These are phyloP conservation scores for Centella asiatica DNA, from an alignment of 129 eudicot species.

Conservation along the genomic window DNA sequence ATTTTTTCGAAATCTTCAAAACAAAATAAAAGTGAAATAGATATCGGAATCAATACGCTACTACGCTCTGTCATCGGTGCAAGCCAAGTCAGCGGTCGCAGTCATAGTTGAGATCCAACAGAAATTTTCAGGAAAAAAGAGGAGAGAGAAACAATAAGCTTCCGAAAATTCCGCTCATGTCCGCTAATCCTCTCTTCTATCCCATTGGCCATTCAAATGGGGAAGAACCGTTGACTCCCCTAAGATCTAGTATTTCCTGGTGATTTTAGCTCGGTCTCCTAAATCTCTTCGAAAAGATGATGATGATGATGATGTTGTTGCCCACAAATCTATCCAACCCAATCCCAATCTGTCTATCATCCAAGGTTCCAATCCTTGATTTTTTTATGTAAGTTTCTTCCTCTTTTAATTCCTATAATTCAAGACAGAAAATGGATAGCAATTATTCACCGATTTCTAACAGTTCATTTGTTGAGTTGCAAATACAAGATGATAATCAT, in stretches of 20 bases:
- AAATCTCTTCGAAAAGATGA: neutral
- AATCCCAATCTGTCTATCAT: constrained; percentile 10
- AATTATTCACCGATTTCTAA: constrained; percentile 48
- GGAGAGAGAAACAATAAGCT: neutral
- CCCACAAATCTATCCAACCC: neutral
- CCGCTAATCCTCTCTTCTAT: neutral
- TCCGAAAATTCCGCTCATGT: neutral
- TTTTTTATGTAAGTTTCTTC: constrained; percentile 10
- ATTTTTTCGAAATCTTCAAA: too few relatives aligned
- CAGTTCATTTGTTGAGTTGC: constrained; percentile 43
- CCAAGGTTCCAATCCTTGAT: constrained; percentile 10
- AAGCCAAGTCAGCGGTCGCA: too few relatives aligned
- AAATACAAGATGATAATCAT: constrained; percentile 26
- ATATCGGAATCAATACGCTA: too few relatives aligned
- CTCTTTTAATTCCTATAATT: neutral
- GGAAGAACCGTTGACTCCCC: constrained; percentile 5
- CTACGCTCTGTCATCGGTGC: too few relatives aligned
- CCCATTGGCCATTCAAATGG: neutral
- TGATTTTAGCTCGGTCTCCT: neutral
- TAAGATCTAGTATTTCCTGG: constrained; percentile 1
- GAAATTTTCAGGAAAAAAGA: too few relatives aligned
- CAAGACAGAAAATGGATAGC: constrained; percentile 32
- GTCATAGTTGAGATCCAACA: too few relatives aligned
- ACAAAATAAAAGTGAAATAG: too few relatives aligned
- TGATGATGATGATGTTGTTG: constrained; percentile 4